These are phyloP conservation scores for Saitozyma sp. DNA, from an alignment of 768 basidiomycete species.

Conservation along the genomic window DNA sequence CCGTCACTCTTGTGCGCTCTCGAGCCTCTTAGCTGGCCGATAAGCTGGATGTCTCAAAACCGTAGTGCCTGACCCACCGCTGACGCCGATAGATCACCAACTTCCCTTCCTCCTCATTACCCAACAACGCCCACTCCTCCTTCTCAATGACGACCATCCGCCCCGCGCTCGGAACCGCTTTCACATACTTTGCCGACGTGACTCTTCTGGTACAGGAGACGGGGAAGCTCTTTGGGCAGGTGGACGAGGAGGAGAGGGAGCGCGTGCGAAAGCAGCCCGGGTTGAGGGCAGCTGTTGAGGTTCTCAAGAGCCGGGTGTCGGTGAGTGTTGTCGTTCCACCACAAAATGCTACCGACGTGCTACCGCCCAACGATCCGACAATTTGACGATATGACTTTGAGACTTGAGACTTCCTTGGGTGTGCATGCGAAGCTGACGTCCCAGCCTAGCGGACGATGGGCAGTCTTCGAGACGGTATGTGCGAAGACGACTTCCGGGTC, in stretches of 20 bases:
- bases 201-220: constrained; percentile 46
- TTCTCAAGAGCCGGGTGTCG: constrained; percentile 42
- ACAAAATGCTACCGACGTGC: neutral
- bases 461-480: constrained; percentile 44
- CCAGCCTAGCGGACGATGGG: constrained; percentile 33
- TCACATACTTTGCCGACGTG: constrained; percentile 42
- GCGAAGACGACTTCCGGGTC: too few relatives aligned
- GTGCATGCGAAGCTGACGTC: constrained; percentile 9
- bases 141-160: constrained; percentile 45
- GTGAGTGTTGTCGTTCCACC: constrained; percentile 21
- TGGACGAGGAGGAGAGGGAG: constrained; percentile 41
- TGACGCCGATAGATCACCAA: constrained; percentile 31
- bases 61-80: neutral
- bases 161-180: constrained; percentile 42
- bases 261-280: constrained; percentile 29
- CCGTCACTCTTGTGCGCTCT: neutral
- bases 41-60: neutral
- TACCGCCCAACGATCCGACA: neutral
- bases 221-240: constrained; percentile 40
- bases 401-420: neutral
- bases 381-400: too few relatives aligned
- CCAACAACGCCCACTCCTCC: constrained; percentile 36
- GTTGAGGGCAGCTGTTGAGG: constrained; percentile 45
- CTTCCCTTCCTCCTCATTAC: constrained; percentile 28
- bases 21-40: neutral